phyloP scores from a whole-genome alignment of 805 yeast genomes.

The Sungouiozyma ichnusensis region DNA sequence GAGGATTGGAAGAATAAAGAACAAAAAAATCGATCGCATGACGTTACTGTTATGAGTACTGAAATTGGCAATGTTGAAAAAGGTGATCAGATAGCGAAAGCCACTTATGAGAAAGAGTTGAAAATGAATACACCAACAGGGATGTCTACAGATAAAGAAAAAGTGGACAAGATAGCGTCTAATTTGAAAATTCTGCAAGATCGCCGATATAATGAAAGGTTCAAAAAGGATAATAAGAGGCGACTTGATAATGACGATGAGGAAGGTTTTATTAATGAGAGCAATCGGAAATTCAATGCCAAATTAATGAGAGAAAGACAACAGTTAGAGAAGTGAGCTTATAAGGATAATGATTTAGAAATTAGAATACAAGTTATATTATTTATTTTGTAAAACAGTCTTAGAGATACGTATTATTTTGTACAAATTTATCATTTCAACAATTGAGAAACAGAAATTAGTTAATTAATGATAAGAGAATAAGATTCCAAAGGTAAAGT shows the following conservation, averaged over 20 bases:
- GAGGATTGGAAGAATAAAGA: conserved; percentile 5
- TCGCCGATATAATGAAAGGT: conserved; percentile 13
- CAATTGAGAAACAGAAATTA: not conserved
- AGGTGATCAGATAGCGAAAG: conserved; percentile 18
- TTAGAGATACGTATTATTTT: not conserved
- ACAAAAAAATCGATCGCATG: conserved; percentile 1
- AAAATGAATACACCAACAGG: conserved; percentile 5
- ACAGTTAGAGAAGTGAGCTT: not conserved
- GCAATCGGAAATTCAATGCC: conserved; percentile 24
- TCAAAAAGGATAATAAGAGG: conserved; percentile 8
- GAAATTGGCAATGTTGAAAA: conserved; percentile 6
- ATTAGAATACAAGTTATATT: no score
- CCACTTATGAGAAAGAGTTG: conserved; percentile 24
- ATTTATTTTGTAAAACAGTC: not conserved
- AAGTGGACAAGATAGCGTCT: conserved; percentile 12
- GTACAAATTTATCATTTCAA: not conserved
- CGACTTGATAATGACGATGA: not conserved
- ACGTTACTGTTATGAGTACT: conserved; percentile 4
- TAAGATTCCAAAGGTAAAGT: no score
- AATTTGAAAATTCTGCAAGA: conserved; percentile 14
- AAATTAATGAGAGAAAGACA: conserved; percentile 12
- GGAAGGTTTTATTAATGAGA: conserved; percentile 20
- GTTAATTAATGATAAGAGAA: not conserved
- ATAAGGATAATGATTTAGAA: no score
- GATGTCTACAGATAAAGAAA: conserved; percentile 12